These are phyloP conservation scores for Entomortierella lignicola DNA, from an alignment of 192 early-diverging fungal genomes.

Conservation along the genomic window DNA sequence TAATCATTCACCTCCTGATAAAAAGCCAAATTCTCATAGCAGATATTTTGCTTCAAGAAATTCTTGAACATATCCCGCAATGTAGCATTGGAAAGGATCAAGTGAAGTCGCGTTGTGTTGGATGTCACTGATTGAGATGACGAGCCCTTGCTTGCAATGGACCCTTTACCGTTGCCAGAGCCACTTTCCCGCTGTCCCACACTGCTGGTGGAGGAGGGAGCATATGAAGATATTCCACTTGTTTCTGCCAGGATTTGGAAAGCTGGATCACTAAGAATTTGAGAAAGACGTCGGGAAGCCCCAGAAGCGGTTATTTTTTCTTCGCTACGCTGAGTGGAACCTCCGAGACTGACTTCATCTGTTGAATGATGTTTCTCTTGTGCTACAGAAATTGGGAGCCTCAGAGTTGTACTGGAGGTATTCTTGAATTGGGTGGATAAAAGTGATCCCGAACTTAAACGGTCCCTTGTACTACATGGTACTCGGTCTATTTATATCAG, in stretches of 20 bases:
- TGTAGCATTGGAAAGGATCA: constrained; percentile 67
- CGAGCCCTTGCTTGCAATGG: constrained; percentile 4
- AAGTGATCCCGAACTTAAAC: constrained; percentile 12
- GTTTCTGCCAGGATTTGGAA: constrained; percentile 42
- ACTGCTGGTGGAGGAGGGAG: constrained; percentile 34
- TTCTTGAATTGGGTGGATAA: constrained; percentile 42
- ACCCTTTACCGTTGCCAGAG: background rate
- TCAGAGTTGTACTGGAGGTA: constrained; percentile 22
- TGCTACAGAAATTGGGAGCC: constrained; percentile 37
- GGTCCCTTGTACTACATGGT: constrained; percentile 6
- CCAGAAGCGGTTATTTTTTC: too few relatives aligned
- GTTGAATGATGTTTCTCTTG: constrained; percentile 26
- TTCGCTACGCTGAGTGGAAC: constrained; percentile 8
- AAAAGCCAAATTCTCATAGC: constrained; percentile 79
- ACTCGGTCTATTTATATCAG: constrained; percentile 22
- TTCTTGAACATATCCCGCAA: constrained; percentile 69
- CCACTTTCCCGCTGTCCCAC: constrained; percentile 24
- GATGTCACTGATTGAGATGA: constrained; percentile 38
- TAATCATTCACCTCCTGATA: constrained; percentile 70
- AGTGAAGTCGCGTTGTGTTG: constrained; percentile 64
- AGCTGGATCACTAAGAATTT: constrained; percentile 42
- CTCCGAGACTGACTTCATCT: constrained; percentile 27
- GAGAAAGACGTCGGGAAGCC: constrained; percentile 25
- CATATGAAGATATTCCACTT: constrained; percentile 33
- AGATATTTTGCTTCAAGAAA: constrained; percentile 74